Evolutionary conservation across 306 rosid species (phyloP).

Genomic region (Ormosia emarginata): DNA sequence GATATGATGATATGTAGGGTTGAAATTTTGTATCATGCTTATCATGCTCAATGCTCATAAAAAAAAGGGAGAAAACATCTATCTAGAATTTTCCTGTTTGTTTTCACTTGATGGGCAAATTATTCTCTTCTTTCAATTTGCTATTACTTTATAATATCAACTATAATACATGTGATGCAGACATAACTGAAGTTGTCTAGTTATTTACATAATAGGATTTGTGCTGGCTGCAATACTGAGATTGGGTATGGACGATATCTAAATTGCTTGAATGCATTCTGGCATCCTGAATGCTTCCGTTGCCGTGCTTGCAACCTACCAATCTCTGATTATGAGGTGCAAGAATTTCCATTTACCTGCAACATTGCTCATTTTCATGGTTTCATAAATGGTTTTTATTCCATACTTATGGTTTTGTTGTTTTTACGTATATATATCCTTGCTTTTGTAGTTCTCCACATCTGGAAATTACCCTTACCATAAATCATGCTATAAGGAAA

Average conservation of each 20-base stretch:
- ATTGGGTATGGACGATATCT: slow-evolving; percentile 89
- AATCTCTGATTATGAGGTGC: slow-evolving; percentile 85
- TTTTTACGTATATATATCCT: not conserved
- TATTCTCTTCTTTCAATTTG: slow-evolving; percentile 16
- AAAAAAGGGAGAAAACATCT: not conserved
- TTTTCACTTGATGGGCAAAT: slow-evolving; percentile 12
- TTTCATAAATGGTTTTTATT: slow-evolving; percentile 1
- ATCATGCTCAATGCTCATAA: slow-evolving; percentile 3
- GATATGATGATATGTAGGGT: not conserved
- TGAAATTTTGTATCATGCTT: not conserved
- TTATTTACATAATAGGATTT: slow-evolving; percentile 47
- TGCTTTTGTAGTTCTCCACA: slow-evolving; percentile 72
- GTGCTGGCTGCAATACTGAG: slow-evolving; percentile 70
- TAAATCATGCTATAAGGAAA: slow-evolving; percentile 92
- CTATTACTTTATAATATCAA: not conserved
- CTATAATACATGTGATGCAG: not conserved
- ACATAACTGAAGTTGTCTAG: slow-evolving; percentile 7
- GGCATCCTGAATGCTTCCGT: slow-evolving; percentile 99
- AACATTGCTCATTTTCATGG: slow-evolving; percentile 6
- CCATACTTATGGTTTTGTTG: not conserved
- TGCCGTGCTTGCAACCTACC: slow-evolving; percentile 92
- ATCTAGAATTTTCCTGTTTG: not conserved
- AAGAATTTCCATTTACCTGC: not conserved
- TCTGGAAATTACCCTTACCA: slow-evolving; percentile 87
- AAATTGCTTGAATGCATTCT: slow-evolving; percentile 81